A percentile compares a stretch with the other conserved stretches of the same genome.
Conservation (phyloP, 768 basidiomycete genomes). For the Leccinellum rugosiceps region DNA sequence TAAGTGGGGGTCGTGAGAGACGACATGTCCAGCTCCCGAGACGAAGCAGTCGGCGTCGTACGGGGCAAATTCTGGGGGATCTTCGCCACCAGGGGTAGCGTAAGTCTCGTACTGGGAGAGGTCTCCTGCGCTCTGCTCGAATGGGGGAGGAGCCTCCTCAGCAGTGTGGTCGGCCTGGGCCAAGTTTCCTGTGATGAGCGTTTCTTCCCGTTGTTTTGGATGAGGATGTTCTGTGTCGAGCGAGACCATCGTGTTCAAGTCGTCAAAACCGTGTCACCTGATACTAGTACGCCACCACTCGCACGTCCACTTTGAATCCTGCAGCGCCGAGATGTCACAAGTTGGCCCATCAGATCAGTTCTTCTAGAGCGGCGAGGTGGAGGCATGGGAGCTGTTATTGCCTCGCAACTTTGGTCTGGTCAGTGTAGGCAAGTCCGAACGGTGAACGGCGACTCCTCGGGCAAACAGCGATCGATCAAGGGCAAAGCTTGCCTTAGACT, state of each 20-base stretch:
- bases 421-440: slow-evolving; percentile 8
- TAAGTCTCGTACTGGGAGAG: slow-evolving; percentile 21
- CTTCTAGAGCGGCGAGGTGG: slow-evolving; percentile 1
- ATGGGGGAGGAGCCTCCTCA: slow-evolving; percentile 22
- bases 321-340: neutral
- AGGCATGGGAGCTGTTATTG: slow-evolving; percentile 1
- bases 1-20: slow-evolving; percentile 70
- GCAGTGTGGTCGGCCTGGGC: neutral
- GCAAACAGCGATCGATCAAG: slow-evolving; percentile 13
- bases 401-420: neutral
- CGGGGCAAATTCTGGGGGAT: slow-evolving; percentile 59
- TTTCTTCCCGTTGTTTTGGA: slow-evolving; percentile 3
- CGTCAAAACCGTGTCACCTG: too few species aligned
- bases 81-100: slow-evolving; percentile 35
- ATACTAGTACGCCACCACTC: too few species aligned
- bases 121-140: slow-evolving; percentile 26
- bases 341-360: neutral
- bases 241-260: slow-evolving; percentile 6
- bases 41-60: slow-evolving; percentile 63
- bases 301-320: too few species aligned
- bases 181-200: neutral
- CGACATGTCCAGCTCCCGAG: slow-evolving; percentile 44
- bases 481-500: slow-evolving; percentile 17
- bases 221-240: slow-evolving; percentile 5
- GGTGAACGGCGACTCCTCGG: slow-evolving; percentile 2